phyloP scores from a whole-genome alignment of 257 asterid species.

The Hygrophila difformis region DNA sequence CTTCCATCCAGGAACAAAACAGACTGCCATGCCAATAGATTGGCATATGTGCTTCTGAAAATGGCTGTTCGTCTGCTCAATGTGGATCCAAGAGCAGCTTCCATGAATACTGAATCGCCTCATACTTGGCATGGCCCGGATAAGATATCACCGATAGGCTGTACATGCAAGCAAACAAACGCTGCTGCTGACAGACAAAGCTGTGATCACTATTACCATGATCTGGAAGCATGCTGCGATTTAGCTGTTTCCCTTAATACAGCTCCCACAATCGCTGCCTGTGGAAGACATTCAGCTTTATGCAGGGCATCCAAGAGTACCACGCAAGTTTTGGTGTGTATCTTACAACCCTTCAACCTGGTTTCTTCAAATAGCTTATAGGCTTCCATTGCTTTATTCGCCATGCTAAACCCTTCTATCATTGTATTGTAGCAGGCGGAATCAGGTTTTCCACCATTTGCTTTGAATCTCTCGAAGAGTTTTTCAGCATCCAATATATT shows the following conservation, averaged over 20 bases:
- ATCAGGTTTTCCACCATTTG: conserved; percentile 81
- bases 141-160: no score
- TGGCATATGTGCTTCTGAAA: neutral
- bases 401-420: conserved; percentile 79
- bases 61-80: neutral
- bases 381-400: conserved; percentile 75
- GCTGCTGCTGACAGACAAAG: no score
- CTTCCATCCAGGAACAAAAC: no score
- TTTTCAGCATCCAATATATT: conserved; percentile 66
- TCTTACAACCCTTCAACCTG: conserved; percentile 66
- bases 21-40: conserved; percentile 8
- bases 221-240: conserved; percentile 81
- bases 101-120: neutral
- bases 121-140: no score
- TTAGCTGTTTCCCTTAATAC: conserved; percentile 79
- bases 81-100: neutral
- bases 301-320: conserved; percentile 83
- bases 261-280: conserved; percentile 93
- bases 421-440: conserved; percentile 86
- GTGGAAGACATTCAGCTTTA: conserved; percentile 86
- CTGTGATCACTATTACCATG: conserved; percentile 26
- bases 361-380: conserved; percentile 79
- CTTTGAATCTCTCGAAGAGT: conserved; percentile 63
- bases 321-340: conserved; percentile 77
- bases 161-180: no score